Base-by-base conservation (phyloP, 306 rosid genomes). In the Prunus fruticosa region DNA sequence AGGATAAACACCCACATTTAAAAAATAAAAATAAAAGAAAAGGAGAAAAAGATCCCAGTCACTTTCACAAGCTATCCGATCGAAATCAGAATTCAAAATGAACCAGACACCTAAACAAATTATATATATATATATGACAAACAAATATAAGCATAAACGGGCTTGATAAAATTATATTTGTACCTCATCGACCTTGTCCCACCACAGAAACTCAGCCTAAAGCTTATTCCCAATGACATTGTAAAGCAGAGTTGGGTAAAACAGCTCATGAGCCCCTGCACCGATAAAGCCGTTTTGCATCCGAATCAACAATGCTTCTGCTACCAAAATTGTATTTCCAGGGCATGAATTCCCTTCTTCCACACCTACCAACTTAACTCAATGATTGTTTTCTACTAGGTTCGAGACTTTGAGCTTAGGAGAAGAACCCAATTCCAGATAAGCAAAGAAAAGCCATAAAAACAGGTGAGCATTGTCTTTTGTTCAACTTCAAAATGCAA, bases 141-240 rank as follows among this genome's bases (percentile, higher is more conserved):
- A 34, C 41, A 34, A 34, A 34, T 34, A 34, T 34, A 34, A 1
- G 41, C 41, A 34, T 5, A 34, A 34, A 34, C 41, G 8, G 41
- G 41, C 41, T 34, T 34, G 41, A 49, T 8, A 58, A 64, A 15
- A 14, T 45, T n/a, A 74, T 4, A 82, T 65, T 56, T 54, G 82
- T 91, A 96, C 99, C 99, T 96, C 93, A 60, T 91, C 93, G 74
- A 96, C 90, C 87, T 80, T 88, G 72, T 96, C 99, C 99, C 98
- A 96, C 98, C 99, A 96, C 43, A 96, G 90, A 79, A 96, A 92
- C 79, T 96, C 98, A 3, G 89, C 77, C 90, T 96, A 90, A 76
- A 92, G 58, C 89, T 86, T 92, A 79, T 96, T 96, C 85, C 99
- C 79, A 19, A 96, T 80, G 34, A 96, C 98, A 84, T 96, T 96